Conservation (phyloP, 2,329 filamentous ascomycete species). For the Aspergillus sp. region DNA sequence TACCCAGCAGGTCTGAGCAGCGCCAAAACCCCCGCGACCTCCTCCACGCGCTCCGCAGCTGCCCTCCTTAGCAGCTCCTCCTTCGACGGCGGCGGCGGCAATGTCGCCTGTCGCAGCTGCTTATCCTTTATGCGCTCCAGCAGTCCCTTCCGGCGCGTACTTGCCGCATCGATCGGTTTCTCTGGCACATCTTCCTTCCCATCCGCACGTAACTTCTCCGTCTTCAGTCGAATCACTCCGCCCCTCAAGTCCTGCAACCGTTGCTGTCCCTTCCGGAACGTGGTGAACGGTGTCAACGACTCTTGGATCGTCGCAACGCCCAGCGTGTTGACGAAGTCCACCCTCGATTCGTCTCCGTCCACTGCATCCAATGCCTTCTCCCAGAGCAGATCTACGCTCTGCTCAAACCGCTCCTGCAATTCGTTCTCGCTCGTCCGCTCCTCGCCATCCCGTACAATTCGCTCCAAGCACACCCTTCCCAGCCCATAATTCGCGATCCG, state of each 20-base stretch:
- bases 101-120: constrained; percentile 55
- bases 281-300: constrained; percentile 37
- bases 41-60: constrained; percentile 67
- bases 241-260: constrained; percentile 43
- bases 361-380: constrained; percentile 39
- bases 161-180: constrained; percentile 32
- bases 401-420: constrained; percentile 54
- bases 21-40: constrained; percentile 67
- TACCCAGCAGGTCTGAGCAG: constrained; percentile 54
- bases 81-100: constrained; percentile 48
- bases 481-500: constrained; percentile 45
- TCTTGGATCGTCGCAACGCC: constrained; percentile 39
- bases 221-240: constrained; percentile 40
- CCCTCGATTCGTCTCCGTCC: constrained; percentile 34
- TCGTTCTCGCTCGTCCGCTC: constrained; percentile 41
- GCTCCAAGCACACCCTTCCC: constrained; percentile 42
- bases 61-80: constrained; percentile 62
- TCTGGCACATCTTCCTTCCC: constrained; percentile 18
- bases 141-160: constrained; percentile 59
- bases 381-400: constrained; percentile 50
- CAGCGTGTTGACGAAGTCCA: constrained; percentile 36
- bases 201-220: constrained; percentile 31
- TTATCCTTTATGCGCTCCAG: constrained; percentile 76
- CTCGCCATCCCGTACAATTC: constrained; percentile 16
- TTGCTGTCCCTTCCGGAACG: constrained; percentile 44